phyloP scores from a whole-genome alignment of 345 rosid species.

The Trapa incisa region DNA sequence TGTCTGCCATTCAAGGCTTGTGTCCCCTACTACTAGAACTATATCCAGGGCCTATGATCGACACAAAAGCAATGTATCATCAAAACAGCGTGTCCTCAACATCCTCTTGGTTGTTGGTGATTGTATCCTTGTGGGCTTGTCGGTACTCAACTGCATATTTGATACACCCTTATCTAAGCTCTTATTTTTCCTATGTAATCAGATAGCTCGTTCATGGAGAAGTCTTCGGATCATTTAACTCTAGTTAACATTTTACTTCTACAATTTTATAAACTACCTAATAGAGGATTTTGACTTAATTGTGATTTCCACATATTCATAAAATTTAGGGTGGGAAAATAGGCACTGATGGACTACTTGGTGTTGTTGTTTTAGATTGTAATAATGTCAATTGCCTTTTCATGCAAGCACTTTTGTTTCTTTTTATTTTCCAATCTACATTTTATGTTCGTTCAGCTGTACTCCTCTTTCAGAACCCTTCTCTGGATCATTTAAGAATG shows the following conservation, averaged over 20 bases:
- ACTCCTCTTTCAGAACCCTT: not conserved
- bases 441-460: not conserved
- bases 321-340: not conserved
- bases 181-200: too few species aligned
- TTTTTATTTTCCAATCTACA: not conserved
- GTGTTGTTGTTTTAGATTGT: too few species aligned
- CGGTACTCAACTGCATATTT: constrained; percentile 19
- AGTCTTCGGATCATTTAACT: too few species aligned
- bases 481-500: not conserved
- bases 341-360: not conserved
- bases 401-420: too few species aligned
- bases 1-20: constrained; percentile 28
- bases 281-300: not conserved
- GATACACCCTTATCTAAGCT: not conserved
- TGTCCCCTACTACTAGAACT: constrained; percentile 25
- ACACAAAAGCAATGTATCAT: constrained; percentile 29
- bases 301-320: not conserved
- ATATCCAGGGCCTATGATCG: constrained; percentile 50
- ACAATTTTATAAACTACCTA: not conserved
- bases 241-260: not conserved
- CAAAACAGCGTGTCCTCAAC: constrained; percentile 40
- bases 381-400: too few species aligned
- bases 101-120: constrained; percentile 58
- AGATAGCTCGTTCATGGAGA: not conserved
- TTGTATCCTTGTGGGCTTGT: constrained; percentile 52